A percentile compares a stretch with the other conserved stretches of the same genome.
Conservation (phyloP, 176 grass and related monocot genomes). For the Triticum urartu region DNA sequence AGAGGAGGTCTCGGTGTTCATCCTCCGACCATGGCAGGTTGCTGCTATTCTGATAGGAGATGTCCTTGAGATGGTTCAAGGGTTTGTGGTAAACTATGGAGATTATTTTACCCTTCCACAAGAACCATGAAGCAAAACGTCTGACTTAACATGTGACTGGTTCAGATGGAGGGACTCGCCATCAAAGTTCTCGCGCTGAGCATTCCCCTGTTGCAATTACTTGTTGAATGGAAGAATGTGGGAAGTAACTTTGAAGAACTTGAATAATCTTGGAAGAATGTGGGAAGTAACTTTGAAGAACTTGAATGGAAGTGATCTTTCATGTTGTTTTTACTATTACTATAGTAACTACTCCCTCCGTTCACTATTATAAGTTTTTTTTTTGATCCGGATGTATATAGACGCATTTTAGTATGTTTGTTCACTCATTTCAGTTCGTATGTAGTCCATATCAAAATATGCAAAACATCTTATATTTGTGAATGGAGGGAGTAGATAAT, state of each 20-base stretch:
- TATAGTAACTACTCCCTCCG: no score
- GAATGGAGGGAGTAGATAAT: no score
- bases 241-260: neutral
- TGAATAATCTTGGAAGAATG: neutral
- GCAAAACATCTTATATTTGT: no score
- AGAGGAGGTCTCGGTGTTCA: conserved; percentile 13
- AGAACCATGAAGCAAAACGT: neutral
- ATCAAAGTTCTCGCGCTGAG: neutral
- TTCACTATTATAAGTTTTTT: no score
- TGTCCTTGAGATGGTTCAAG: no score
- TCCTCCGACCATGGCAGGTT: neutral
- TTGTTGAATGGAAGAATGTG: neutral
- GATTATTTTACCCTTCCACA: neutral
- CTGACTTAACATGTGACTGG: neutral
- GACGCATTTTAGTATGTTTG: no score
- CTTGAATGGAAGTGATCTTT: neutral
- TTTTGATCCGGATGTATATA: no score
- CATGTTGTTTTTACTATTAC: no score
- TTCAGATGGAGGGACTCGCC: neutral
- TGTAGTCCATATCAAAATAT: no score
- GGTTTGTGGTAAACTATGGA: neutral
- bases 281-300: neutral
- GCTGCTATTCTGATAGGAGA: conserved; percentile 10
- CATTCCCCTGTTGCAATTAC: neutral
- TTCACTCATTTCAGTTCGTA: no score